These are phyloP conservation scores for Maudiozyma barnettii DNA, from an alignment of 805 yeast species.

Conservation along the genomic window DNA sequence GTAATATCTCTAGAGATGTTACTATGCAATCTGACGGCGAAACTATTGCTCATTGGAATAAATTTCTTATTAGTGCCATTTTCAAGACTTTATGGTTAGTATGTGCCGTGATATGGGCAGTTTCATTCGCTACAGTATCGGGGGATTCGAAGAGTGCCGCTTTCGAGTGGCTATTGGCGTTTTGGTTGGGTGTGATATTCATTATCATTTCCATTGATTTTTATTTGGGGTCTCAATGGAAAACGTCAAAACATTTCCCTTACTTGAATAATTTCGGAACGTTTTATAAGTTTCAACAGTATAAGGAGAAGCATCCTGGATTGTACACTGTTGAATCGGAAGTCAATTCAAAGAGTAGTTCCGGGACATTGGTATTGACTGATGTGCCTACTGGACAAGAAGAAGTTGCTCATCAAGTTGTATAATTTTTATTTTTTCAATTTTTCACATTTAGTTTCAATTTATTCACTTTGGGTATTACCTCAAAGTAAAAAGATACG, in stretches of 20 bases:
- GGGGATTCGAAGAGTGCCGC: constrained; percentile 44
- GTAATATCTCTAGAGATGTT: not conserved
- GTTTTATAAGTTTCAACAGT: constrained; percentile 20
- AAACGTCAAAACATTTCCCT: constrained; percentile 23
- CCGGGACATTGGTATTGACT: not conserved
- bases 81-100: constrained; percentile 58
- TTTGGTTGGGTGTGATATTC: constrained; percentile 68
- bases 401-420: too few relatives aligned
- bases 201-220: constrained; percentile 60
- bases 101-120: constrained; percentile 57
- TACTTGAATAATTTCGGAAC: constrained; percentile 19
- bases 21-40: constrained; percentile 22
- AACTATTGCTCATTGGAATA: constrained; percentile 31
- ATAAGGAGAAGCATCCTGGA: not conserved
- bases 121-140: constrained; percentile 46
- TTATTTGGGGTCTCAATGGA: constrained; percentile 46
- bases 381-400: too few relatives aligned
- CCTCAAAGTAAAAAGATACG: too few relatives aligned
- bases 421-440: too few relatives aligned
- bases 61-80: constrained; percentile 39
- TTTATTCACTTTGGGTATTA: not conserved
- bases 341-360: not conserved
- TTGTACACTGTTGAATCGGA: not conserved
- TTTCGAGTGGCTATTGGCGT: constrained; percentile 84
- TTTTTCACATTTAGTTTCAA: not conserved